Evolutionary conservation across 257 asterid species (phyloP).

Genomic region (Nicotiana sylvestris): DNA sequence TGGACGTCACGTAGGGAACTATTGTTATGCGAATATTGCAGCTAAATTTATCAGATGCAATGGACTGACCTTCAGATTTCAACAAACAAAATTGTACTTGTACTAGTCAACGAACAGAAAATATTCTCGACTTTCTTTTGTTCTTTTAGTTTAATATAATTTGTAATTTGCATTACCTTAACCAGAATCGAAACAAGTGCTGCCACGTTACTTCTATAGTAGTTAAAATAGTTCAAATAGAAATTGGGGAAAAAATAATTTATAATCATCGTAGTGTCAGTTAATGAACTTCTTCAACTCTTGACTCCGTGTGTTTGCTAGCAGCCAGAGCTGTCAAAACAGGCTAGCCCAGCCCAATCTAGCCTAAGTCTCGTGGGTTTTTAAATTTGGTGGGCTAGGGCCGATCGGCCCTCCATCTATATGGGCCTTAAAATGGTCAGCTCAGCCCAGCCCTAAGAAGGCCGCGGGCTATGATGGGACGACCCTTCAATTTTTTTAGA

Average conservation of each 20-base stretch:
- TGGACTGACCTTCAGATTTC: not conserved
- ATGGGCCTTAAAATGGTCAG: too few relatives aligned
- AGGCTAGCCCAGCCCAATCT: too few relatives aligned
- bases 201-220: not conserved
- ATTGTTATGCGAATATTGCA: not conserved
- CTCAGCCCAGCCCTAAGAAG: too few relatives aligned
- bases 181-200: not conserved
- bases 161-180: not conserved
- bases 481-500: too few relatives aligned
- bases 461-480: too few relatives aligned
- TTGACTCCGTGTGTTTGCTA: not conserved
- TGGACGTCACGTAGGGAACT: constrained; percentile 3
- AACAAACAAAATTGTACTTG: not conserved
- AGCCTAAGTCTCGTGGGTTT: too few relatives aligned
- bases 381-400: too few relatives aligned
- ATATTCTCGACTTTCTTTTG: too few relatives aligned
- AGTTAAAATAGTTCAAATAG: not conserved
- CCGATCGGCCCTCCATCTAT: too few relatives aligned
- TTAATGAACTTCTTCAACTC: not conserved
- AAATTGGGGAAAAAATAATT: not conserved
- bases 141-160: too few relatives aligned
- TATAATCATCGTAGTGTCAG: not conserved
- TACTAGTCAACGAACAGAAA: too few relatives aligned
- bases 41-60: not conserved
- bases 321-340: too few relatives aligned